A percentile compares a stretch with the other conserved stretches of the same genome.
Conservation (phyloP, 495 filamentous ascomycete genomes). For the Hapsidospora chrysogenum region DNA sequence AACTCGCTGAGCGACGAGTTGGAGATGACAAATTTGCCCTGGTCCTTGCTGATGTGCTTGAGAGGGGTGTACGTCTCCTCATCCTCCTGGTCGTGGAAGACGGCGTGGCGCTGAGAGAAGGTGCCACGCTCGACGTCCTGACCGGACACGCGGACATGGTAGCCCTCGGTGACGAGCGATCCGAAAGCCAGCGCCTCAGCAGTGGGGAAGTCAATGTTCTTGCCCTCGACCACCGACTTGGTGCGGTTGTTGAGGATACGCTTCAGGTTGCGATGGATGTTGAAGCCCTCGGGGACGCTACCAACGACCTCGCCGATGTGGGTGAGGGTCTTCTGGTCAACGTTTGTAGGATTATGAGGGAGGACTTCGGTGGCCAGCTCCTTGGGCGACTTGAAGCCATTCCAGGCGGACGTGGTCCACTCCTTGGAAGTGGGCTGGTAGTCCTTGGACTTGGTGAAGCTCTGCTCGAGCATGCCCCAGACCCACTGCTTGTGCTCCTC, state of each 20-base stretch:
- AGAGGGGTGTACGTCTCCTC: constrained; percentile 88
- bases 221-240: constrained; percentile 84
- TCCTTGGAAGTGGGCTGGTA: constrained; percentile 94
- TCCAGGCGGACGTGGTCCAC: constrained; percentile 97
- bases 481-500: constrained; percentile 99
- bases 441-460: constrained; percentile 91
- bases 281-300: constrained; percentile 65
- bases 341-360: constrained; percentile 77
- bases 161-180: constrained; percentile 73
- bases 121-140: constrained; percentile 99
- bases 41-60: constrained; percentile 71
- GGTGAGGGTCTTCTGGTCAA: constrained; percentile 49
- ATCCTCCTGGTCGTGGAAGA: constrained; percentile 90
- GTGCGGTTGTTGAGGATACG: constrained; percentile 82
- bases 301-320: constrained; percentile 67
- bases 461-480: constrained; percentile 96
- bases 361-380: constrained; percentile 89
- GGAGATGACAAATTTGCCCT: constrained; percentile 87
- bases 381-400: constrained; percentile 97
- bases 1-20: constrained; percentile 97
- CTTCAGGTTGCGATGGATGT: constrained; percentile 85
- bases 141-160: constrained; percentile 91
- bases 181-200: constrained; percentile 95
- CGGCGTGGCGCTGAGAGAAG: constrained; percentile 95
- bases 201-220: constrained; percentile 94